Evolutionary conservation across 371 early-diverging fungal genomes (phyloP), one percentile per base, ranked within the genome.

Genomic region (Rhizomucor pusillus): DNA sequence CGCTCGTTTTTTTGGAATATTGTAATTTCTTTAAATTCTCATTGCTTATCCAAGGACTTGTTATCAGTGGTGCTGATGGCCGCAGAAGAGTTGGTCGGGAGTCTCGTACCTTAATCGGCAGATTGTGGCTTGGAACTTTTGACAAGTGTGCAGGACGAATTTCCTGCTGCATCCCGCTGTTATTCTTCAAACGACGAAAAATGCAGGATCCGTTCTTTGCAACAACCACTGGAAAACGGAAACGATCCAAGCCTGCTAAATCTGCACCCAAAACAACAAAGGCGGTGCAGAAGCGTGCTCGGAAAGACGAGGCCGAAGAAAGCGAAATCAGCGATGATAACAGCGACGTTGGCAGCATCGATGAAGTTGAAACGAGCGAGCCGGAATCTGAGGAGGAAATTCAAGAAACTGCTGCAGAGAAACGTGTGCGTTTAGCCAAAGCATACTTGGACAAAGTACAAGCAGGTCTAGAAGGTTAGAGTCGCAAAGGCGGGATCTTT

Each of bases 381-480:
- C 58, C 67, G n/a, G 87, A 84, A 23, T 87, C 84, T 16, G 41
- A 41, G 12, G 81, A 88, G 52, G 78, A 77, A 56, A 70, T 81
- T 25, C 67, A 75, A 44, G 96, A 97, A 70, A 90, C 93, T 0
- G 87, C 94, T 1, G 92, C 95, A 0, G 92, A 95, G 62, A 95
- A 95, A 63, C 85, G 96, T 48, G 75, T 95, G 53, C 79, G 97
- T 44, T 75, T 97, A 54, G 96, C 97, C 24, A 94, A 95, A 76
- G 80, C 83, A 43, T 98, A 98, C 65, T 76, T 98, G 23, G 77
- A 81, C 35, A 85, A 82, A 44, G 80, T 98, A 25, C 72, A 88
- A 60, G 79, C 84, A 40, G 80, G 75, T 43, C 49, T 73, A 33
- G 82, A 81, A 37, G 88, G 89, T 39, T 39, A 52, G 12, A 34